A percentile compares a stretch with the other conserved stretches of the same genome.
These are phyloP conservation scores for Azolla pinnata DNA, from an alignment of 75 land plant species.

Conservation along the genomic window DNA sequence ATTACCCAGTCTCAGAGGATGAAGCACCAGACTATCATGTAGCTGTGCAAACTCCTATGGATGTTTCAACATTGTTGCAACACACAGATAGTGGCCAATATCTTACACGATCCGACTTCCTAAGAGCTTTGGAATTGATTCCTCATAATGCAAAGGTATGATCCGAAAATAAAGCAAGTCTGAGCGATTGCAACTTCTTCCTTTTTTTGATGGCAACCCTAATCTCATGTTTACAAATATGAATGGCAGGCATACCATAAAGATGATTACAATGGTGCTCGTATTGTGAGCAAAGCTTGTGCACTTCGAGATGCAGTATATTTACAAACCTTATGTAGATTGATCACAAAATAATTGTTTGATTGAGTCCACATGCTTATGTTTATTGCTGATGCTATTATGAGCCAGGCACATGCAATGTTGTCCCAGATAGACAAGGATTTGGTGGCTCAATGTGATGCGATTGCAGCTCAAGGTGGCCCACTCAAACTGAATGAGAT, in stretches of 20 bases:
- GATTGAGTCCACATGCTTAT: no score
- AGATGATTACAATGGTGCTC: constrained; percentile 75
- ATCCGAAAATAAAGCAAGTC: no score
- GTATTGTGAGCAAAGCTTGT: constrained; percentile 89
- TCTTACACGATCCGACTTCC: constrained; percentile 57
- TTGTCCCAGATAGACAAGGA: constrained; percentile 80
- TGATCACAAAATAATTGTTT: no score
- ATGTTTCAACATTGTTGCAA: constrained; percentile 75
- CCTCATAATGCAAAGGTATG: constrained; percentile 86
- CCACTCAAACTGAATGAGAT: constrained; percentile 19
- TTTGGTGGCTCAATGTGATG: constrained; percentile 65
- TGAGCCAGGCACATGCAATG: constrained; percentile 77
- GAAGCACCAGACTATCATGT: constrained; percentile 84
- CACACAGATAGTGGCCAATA: constrained; percentile 80
- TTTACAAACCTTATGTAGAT: neutral
- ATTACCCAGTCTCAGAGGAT: constrained; percentile 83
- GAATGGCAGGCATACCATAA: constrained; percentile 91
- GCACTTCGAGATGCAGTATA: constrained; percentile 91
- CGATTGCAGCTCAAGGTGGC: constrained; percentile 73
- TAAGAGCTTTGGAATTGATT: constrained; percentile 77
- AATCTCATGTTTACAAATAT: no score
- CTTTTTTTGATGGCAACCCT: neutral
- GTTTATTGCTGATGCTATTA: neutral
- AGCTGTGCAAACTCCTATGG: constrained; percentile 85
- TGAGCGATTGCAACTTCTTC: neutral